phyloP scores from a whole-genome alignment of 768 basidiomycete genomes.

The Leccinum incarnatum region DNA sequence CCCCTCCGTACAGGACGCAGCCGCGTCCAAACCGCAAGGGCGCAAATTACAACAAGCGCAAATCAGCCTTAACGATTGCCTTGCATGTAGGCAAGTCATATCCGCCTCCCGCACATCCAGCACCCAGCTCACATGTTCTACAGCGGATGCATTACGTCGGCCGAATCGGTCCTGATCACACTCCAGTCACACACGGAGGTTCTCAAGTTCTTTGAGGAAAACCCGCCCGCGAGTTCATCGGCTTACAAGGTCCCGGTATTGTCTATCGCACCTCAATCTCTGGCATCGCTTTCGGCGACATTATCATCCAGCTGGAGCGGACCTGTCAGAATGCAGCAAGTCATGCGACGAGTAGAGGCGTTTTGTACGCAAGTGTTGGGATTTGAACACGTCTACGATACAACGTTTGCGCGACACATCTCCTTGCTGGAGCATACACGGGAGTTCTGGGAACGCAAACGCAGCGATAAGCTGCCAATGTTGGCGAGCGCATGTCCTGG shows the following conservation, averaged over 20 bases:
- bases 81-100: constrained; percentile 86
- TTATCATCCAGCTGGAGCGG: constrained; percentile 45
- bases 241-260: constrained; percentile 61
- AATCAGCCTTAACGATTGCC: constrained; percentile 94
- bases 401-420: constrained; percentile 90
- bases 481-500: constrained; percentile 96
- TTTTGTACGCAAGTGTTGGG: constrained; percentile 71
- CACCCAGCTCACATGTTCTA: constrained; percentile 11
- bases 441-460: constrained; percentile 76
- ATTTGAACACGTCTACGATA: constrained; percentile 86
- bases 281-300: constrained; percentile 76
- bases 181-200: constrained; percentile 95
- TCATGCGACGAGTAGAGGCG: constrained; percentile 67
- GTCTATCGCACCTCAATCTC: constrained; percentile 86
- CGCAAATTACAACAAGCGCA: constrained; percentile 89
- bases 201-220: constrained; percentile 67
- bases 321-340: constrained; percentile 48
- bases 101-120: background rate
- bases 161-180: constrained; percentile 95
- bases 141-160: constrained; percentile 98
- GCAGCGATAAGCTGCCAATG: constrained; percentile 65
- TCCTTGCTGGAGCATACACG: constrained; percentile 75
- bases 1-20: constrained; percentile 15
- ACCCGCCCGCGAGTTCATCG: constrained; percentile 40
- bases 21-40: constrained; percentile 23